Base-by-base conservation (phyloP, 495 filamentous ascomycete species). In the Penicillium pancosmium region DNA sequence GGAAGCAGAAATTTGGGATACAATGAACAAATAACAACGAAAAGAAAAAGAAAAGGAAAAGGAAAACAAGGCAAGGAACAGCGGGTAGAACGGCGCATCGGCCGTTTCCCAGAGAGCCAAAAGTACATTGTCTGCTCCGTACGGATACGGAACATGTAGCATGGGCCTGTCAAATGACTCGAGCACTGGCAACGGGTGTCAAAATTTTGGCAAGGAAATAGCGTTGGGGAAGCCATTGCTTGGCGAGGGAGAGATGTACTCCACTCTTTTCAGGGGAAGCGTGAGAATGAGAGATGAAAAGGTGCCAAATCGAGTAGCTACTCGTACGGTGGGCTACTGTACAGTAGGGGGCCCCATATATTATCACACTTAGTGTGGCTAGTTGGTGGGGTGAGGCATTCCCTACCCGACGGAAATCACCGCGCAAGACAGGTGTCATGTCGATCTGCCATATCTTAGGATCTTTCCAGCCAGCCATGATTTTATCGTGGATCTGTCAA, bases 401-500 rank as follows among this genome's bases (percentile, higher is more conserved):
- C 27, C 27, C 27, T 31, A 31, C 27, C 36, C 41, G 41, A 44
- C 16, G 41, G 16, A 44, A 44, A 16, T 44, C 12, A 44, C 16
- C 5, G 41, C 15, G 41, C 41, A 19, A 16, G 36, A 38, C 36
- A 38, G 41, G 41, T 44, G 41, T 44, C 41, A 44, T 44, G 41
- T 44, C 16, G 41, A 44, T 44, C 41, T 44, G 41, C 41, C 41
- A 44, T 44, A 16, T 6, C n/a, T n/a, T n/a, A n/a, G n/a, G n/a
- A n/a, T n/a, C 16, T 44, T 44, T 44, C 41, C 41, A 44, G 41
- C 41, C 41, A 44, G 41, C 41, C 41, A 44, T 44, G 41, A 38
- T 13, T 44, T 18, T 19, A 3, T 44, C 41, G 36, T 40, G 36
- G 36, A 13, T 40, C 36, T n/a, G 36, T 13, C 12, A 13, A n/a